Base-by-base conservation (phyloP, 331 rosid species). In the Phaseolus coccineus region DNA sequence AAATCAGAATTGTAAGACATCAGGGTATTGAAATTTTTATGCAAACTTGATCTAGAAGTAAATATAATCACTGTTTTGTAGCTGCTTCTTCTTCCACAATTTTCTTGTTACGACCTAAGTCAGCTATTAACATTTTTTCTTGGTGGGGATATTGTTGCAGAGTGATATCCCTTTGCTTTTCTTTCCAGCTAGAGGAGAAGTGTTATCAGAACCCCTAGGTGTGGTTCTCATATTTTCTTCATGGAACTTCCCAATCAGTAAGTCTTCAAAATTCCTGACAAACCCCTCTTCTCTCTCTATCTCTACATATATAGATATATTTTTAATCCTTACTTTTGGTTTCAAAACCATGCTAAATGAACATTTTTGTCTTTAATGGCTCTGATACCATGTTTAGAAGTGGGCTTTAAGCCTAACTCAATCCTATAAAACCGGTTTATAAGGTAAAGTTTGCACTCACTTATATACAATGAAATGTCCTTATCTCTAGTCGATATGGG, bases 201-300 rank as follows among this genome's bases (percentile, higher is more conserved):
- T 91, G 66, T 24, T 89, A 69, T 70, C 98, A 1, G 97, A 94
- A 57, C 97, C 98, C 15, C 89, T 91, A 55, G 98, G 98, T 11
- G 87, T 91, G 6, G 93, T 94, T 84, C 97, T 94, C 78, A 85
- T 94, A 73, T 85, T 94, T 84, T 71, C 95, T 4, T 80, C 97
- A 33, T 94, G 98, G 98, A 94, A 94, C 87, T 89, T 91, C 87
- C 98, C 98, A 35, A 73, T 94, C 30, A 51, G 98, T 94, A 90
- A 92, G 98, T 92, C 39, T 50, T 13, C 14, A 48, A 56, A 33
- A 77, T 61, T 71, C 57, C 59, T 40, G 64, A 19, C 30, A 39
- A 35, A 35, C 6, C 39, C 7, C 4, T 35, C 1, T 35, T 35
- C 5, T 35, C 39, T 35, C 7, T 35, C 1, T 35, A 6, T 35